Percentiles rank a stretch among this genome's conserved stretches.
phyloP scores from a whole-genome alignment of 1,284 basidiomycete species.

The Ustilago lituana region DNA sequence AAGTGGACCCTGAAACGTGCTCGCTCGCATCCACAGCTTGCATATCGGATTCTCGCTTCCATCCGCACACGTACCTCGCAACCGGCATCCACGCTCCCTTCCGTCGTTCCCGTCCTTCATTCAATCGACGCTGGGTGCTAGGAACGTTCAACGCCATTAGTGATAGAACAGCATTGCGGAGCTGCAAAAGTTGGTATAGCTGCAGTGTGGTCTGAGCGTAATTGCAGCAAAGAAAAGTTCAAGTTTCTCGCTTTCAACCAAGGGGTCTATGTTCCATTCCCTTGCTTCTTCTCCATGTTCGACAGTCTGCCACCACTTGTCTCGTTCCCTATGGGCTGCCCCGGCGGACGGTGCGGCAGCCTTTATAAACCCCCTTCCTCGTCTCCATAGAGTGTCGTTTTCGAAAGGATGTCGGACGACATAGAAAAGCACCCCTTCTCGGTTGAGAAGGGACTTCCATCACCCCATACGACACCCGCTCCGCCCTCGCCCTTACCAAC shows the following conservation, averaged over 20 bases:
- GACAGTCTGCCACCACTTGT: slow-evolving; percentile 1
- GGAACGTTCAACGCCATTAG: too few relatives aligned
- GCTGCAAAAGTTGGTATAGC: too few relatives aligned
- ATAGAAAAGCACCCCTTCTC: slow-evolving; percentile 29
- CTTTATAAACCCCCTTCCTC: slow-evolving; percentile 3
- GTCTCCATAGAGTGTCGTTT: background rate
- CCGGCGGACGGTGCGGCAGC: slow-evolving; percentile 4
- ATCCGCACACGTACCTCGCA: too few relatives aligned
- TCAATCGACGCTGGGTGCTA: too few relatives aligned
- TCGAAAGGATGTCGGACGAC: slow-evolving; percentile 36
- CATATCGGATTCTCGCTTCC: too few relatives aligned
- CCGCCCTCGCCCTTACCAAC: too few relatives aligned
- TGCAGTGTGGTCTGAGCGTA: slow-evolving; percentile 5
- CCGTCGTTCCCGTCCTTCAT: too few relatives aligned
- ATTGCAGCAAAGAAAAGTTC: background rate
- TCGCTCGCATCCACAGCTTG: too few relatives aligned
- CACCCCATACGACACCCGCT: background rate
- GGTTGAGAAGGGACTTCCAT: background rate
- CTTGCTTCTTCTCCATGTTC: background rate
- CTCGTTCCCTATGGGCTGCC: background rate
- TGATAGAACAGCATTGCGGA: too few relatives aligned
- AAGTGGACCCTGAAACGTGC: too few relatives aligned
- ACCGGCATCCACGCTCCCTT: too few relatives aligned
- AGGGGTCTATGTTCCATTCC: too few relatives aligned
- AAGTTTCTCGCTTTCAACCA: slow-evolving; percentile 10